phyloP scores from a whole-genome alignment of 352 stramenopile species.

The Pythium aristosporum region DNA sequence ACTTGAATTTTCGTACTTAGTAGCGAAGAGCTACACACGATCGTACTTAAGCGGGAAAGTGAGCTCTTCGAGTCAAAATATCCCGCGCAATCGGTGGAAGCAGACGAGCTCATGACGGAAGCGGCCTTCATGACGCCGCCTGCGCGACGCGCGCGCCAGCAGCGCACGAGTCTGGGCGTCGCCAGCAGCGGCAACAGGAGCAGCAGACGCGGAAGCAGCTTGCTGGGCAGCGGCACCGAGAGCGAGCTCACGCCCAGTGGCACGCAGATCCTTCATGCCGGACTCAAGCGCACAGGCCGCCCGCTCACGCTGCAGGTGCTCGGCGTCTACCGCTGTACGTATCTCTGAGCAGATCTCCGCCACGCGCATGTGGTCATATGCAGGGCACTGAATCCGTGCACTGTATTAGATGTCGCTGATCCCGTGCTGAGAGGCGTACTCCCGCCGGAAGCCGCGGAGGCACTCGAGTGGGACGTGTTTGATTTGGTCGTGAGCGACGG shows the following conservation, averaged over 20 bases:
- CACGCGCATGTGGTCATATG: neutral
- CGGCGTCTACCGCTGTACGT: slow-evolving; percentile 55
- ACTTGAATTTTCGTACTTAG: slow-evolving; percentile 21
- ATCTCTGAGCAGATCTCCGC: neutral
- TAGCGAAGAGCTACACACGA: neutral
- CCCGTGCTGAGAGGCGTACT: slow-evolving; percentile 41
- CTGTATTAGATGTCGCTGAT: slow-evolving; percentile 45
- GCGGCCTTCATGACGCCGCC: slow-evolving; percentile 10
- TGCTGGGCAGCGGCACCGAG: slow-evolving; percentile 10
- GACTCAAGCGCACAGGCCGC: slow-evolving; percentile 9
- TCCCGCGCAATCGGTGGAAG: neutral
- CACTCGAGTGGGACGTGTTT: slow-evolving; percentile 41
- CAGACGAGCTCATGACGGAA: neutral
- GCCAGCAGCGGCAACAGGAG: neutral
- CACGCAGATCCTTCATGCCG: slow-evolving; percentile 33
- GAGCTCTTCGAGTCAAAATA: neutral
- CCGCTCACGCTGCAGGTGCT: slow-evolving; percentile 50
- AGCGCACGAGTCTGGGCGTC: slow-evolving; percentile 1
- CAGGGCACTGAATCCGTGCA: neutral
- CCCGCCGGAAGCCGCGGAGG: slow-evolving; percentile 7
- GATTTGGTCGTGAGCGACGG: slow-evolving; percentile 71
- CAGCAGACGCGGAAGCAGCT: slow-evolving; percentile 8
- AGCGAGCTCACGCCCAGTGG: slow-evolving; percentile 40
- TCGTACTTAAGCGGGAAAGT: slow-evolving; percentile 9
- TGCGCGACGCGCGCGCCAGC: slow-evolving; percentile 12